Evolutionary conservation across 1,139 yeast genomes (phyloP).

Genomic region (Pichia sp.): DNA sequence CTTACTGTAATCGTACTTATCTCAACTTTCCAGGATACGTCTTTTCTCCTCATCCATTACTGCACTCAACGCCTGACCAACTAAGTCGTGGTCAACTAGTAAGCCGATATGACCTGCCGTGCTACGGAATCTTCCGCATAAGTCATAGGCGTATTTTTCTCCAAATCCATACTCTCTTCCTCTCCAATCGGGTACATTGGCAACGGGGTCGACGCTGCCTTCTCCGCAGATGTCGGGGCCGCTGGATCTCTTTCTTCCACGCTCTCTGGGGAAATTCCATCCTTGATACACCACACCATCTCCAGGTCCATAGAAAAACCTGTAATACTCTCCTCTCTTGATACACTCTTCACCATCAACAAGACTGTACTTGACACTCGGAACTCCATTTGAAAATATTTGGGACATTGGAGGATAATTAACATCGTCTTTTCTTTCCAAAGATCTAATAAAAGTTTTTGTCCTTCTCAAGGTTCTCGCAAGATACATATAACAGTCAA

Average conservation of each 20-base stretch:
- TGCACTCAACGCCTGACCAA: conserved; percentile 67
- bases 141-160: conserved; percentile 44
- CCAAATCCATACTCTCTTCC: conserved; percentile 21
- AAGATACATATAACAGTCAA: conserved; percentile 64
- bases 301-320: conserved; percentile 82
- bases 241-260: conserved; percentile 33
- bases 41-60: conserved; percentile 49
- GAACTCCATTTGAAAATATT: conserved; percentile 75
- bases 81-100: conserved; percentile 66
- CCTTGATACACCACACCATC: conserved; percentile 88
- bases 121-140: conserved; percentile 65
- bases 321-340: conserved; percentile 65
- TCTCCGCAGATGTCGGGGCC: conserved; percentile 10
- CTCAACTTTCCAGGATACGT: conserved; percentile 2
- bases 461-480: conserved; percentile 58
- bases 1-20: neutral
- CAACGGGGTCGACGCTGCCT: conserved; percentile 9
- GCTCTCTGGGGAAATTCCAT: conserved; percentile 71
- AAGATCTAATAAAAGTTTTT: conserved; percentile 52
- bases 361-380: conserved; percentile 76
- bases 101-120: conserved; percentile 75
- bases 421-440: conserved; percentile 48
- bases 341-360: conserved; percentile 63
- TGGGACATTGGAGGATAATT: conserved; percentile 79
- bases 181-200: conserved; percentile 13